These are phyloP conservation scores for Candida stauntonica DNA, from an alignment of 805 yeast genomes.

Conservation along the genomic window DNA sequence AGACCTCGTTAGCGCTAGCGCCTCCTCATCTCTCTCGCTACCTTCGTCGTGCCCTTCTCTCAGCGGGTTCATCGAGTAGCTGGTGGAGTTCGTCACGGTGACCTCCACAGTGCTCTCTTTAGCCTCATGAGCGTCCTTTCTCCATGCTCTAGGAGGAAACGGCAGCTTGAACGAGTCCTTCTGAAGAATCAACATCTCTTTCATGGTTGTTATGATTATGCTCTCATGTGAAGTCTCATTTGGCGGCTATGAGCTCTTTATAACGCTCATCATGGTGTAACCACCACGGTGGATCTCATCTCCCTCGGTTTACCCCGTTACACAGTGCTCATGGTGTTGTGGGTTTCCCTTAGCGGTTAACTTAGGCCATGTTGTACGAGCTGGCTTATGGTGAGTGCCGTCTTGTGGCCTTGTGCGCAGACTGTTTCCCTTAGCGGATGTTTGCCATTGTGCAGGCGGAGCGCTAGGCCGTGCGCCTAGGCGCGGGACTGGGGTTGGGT, in stretches of 20 bases:
- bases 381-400: no score
- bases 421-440: conserved; percentile 16
- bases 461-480: no score
- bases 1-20: neutral
- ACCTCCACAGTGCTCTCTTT: conserved; percentile 9
- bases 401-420: conserved; percentile 11
- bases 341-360: conserved; percentile 7
- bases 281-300: no score
- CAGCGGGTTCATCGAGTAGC: no score
- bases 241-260: no score
- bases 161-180: conserved; percentile 5
- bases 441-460: neutral
- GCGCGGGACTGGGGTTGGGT: no score
- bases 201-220: conserved; percentile 2
- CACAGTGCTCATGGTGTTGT: neutral
- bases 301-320: no score
- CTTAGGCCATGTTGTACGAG: no score
- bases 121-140: conserved; percentile 3
- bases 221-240: no score
- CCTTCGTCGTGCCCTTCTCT: no score
- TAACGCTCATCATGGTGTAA: no score
- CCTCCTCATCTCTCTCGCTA: neutral
- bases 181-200: conserved; percentile 2
- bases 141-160: conserved; percentile 3
- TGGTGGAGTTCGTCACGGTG: conserved; percentile 6